Evolutionary conservation across 495 filamentous ascomycete genomes (phyloP), one percentile per base, ranked within the genome.

Genomic region (Ramalina intermedia): DNA sequence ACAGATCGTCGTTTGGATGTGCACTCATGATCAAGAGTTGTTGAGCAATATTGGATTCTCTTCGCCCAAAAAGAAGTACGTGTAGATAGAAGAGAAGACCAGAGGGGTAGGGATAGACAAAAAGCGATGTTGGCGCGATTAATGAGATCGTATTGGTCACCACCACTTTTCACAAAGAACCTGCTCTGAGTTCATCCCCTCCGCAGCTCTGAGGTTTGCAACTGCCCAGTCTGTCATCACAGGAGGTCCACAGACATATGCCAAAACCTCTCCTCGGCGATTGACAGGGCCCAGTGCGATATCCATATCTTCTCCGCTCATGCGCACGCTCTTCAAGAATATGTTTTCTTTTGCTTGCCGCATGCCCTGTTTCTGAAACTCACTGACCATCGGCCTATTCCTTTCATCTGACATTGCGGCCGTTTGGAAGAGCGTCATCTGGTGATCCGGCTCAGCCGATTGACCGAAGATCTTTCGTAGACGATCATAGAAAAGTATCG

Each of bases 111-210:
- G 43, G 27, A 8, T 33, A 33, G 27, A 33, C 27, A 33, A 16
- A 37, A 18, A 37, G 24, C 11, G 29, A 48, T 8, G 9, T 20
- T 17, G 43, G 23, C 20, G 29, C 5, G 14, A 35, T 16, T 29
- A 12, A 11, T 17, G 2, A 18, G 6, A 37, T 2, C 42, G 4
- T 18, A 27, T 4, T n/a, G 45, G 13, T 56, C 47, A 91, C 87
- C 87, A 94, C 87, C 87, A 94, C 55, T 85, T 90, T 65, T 94
- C 87, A 57, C 72, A 90, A 35, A 88, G 62, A 0, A 93, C 81
- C 18, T 74, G 68, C 27, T 74, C 61, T 33, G 62, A 42, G 13
- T 69, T 64, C 61, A 84, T 74, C 4, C 72, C 77, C 23, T 78
- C 58, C 16, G 75, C 68, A 1, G 51, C 53, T 3, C 61, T 55